These are phyloP conservation scores for Kodamaea lidongshanica DNA, from an alignment of 805 yeast species.

Conservation along the genomic window DNA sequence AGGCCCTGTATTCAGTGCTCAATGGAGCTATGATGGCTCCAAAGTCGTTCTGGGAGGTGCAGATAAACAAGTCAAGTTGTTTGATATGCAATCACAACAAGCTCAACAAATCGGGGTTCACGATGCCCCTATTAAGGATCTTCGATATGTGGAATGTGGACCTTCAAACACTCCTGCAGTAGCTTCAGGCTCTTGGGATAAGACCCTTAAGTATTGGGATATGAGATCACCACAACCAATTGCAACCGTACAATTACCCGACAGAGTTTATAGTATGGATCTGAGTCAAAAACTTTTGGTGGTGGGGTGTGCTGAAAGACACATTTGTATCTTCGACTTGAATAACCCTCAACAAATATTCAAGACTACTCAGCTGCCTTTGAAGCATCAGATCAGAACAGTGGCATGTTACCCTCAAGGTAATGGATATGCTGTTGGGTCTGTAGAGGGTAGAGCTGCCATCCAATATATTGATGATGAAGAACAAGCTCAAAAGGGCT, in stretches of 20 bases:
- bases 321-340: constrained; percentile 68
- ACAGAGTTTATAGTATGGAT: constrained; percentile 88
- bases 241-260: constrained; percentile 77
- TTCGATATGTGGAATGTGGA: constrained; percentile 77
- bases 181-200: constrained; percentile 95
- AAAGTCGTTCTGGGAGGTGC: constrained; percentile 85
- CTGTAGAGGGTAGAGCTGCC: constrained; percentile 94
- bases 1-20: constrained; percentile 75
- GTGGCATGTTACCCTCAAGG: constrained; percentile 86
- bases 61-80: constrained; percentile 80
- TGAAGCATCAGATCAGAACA: constrained; percentile 83
- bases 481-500: constrained; percentile 66
- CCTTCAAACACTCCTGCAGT: constrained; percentile 76
- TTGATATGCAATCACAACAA: constrained; percentile 79
- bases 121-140: constrained; percentile 68
- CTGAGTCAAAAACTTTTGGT: constrained; percentile 73
- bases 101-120: constrained; percentile 80
- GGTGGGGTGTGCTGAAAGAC: constrained; percentile 91
- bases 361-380: constrained; percentile 65
- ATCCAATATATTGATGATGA: constrained; percentile 84
- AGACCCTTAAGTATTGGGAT: constrained; percentile 93
- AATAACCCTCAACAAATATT: constrained; percentile 78
- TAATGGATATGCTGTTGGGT: constrained; percentile 86
- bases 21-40: constrained; percentile 84
- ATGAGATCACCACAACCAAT: constrained; percentile 78